Evolutionary conservation across 2,329 filamentous ascomycete species (phyloP), one percentile per base, ranked within the genome.

Genomic region (Corynespora cassiicola): DNA sequence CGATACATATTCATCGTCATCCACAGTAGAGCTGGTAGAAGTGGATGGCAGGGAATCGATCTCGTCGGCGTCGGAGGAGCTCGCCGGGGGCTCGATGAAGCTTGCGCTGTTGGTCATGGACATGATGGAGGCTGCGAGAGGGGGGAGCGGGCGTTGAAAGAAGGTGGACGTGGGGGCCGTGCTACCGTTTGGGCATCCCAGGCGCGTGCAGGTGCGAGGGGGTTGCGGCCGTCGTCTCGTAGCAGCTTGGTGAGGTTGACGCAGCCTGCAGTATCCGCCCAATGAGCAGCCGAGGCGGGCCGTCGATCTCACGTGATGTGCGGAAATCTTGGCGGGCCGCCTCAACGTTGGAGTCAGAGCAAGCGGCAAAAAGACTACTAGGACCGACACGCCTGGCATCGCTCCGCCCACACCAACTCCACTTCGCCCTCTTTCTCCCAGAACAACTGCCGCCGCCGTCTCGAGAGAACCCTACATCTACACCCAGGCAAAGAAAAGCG

Each of bases 1-100:
- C 24, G 87, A 90, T 44, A 86, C 76, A 22, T 66, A 65, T 44
- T 78, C 76, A 32, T 86, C 82, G 22, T 85, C 82, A 36, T 74
- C 74, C 44, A 71, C 66, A 3, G 74, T 74, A 19, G 74, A 77
- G 31, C 66, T 69, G 38, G 77, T 75, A 4, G 78, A 75, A 16
- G 77, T 73, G 8, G 74, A 77, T 25, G 75, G 75, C 4, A 78
- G 62, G 11, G 74, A 77, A 55, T 77, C 73, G 49, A 77, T 56
- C 35, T 75, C 73, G 44, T 76, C 73, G 51, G 62, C 56, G 28
- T 63, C 56, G 39, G 57, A 61, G 32, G 51, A 56, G 47, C 57
- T 61, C 31, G 32, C 40, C 31, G 50, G 47, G 8, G 54, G 62
- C 42, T 66, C 56, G 48, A 69, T 58, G 57, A 67, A 71, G 55